These are phyloP conservation scores for Chaetomidium leptoderma DNA, from an alignment of 495 filamentous ascomycete genomes.

Conservation along the genomic window DNA sequence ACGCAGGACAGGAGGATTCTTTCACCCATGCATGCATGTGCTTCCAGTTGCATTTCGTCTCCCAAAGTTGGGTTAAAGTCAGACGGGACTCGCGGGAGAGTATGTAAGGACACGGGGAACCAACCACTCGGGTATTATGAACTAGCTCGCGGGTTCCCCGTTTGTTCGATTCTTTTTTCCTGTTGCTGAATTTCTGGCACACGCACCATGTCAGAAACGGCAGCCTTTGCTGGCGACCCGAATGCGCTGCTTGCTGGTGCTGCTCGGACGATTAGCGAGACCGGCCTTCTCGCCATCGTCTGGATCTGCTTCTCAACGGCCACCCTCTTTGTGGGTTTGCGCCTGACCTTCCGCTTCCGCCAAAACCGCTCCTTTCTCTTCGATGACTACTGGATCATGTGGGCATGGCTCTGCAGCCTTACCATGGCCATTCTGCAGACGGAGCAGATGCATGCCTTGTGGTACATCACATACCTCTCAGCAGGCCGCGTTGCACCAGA, in stretches of 20 bases:
- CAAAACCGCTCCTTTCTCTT: not conserved
- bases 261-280: not conserved
- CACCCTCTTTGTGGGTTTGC: not conserved
- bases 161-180: too few relatives aligned
- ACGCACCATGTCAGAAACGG: too few relatives aligned
- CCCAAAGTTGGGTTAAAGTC: too few relatives aligned
- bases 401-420: not conserved
- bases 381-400: constrained; percentile 9
- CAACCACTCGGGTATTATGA: too few relatives aligned
- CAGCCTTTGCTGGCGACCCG: not conserved
- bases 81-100: too few relatives aligned
- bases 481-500: constrained; percentile 2
- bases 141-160: too few relatives aligned
- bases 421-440: constrained; percentile 10
- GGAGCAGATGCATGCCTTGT: constrained; percentile 1
- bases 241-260: constrained; percentile 3
- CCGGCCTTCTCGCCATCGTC: constrained; percentile 7
- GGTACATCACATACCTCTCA: constrained; percentile 4
- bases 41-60: too few relatives aligned
- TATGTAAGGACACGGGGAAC: too few relatives aligned
- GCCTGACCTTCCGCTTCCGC: constrained; percentile 1
- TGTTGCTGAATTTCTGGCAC: too few relatives aligned
- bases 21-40: too few relatives aligned
- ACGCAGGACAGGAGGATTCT: too few relatives aligned
- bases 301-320: constrained; percentile 8